Percentiles rank a stretch among this genome's conserved stretches.
These are phyloP conservation scores for Hyphodiscus hymeniophilus DNA, from an alignment of 495 filamentous ascomycete genomes.

Conservation along the genomic window DNA sequence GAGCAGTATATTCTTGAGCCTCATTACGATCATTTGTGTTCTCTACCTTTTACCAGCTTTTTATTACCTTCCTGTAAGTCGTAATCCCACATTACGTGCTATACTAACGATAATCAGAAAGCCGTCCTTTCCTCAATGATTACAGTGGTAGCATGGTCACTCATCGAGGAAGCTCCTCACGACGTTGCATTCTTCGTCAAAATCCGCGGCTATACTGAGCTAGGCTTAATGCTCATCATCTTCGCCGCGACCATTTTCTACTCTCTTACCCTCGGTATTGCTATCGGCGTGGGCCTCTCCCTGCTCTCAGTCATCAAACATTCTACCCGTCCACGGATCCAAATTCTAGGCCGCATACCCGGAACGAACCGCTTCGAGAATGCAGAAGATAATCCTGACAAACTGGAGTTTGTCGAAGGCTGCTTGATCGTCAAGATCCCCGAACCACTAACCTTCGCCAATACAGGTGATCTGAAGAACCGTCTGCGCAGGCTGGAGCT, in stretches of 20 bases:
- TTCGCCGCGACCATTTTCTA: constrained; percentile 91
- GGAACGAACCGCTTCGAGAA: constrained; percentile 82
- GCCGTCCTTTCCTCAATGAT: constrained; percentile 90
- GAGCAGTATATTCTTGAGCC: constrained; percentile 73
- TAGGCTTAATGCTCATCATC: constrained; percentile 81
- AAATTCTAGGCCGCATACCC: constrained; percentile 87
- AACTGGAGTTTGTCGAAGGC: constrained; percentile 81
- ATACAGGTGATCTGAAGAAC: constrained; percentile 86
- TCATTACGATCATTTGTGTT: constrained; percentile 74
- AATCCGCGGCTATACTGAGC: constrained; percentile 76
- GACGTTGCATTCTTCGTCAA: constrained; percentile 84
- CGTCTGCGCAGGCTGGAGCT: constrained; percentile 75
- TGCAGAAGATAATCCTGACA: constrained; percentile 68
- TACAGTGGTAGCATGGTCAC: constrained; percentile 85
- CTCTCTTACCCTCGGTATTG: constrained; percentile 77
- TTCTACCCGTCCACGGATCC: constrained; percentile 84
- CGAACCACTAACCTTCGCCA: constrained; percentile 92
- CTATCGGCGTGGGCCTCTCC: constrained; percentile 79
- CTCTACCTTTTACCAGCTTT: constrained; percentile 81
- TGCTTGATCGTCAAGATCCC: constrained; percentile 96
- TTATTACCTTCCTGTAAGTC: constrained; percentile 82
- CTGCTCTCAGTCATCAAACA: constrained; percentile 85
- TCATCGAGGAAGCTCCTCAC: constrained; percentile 91
- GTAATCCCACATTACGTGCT: not conserved
- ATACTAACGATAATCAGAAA: constrained; percentile 54